phyloP scores from a whole-genome alignment of 768 basidiomycete species.

The Cyclocybe aegerita region DNA sequence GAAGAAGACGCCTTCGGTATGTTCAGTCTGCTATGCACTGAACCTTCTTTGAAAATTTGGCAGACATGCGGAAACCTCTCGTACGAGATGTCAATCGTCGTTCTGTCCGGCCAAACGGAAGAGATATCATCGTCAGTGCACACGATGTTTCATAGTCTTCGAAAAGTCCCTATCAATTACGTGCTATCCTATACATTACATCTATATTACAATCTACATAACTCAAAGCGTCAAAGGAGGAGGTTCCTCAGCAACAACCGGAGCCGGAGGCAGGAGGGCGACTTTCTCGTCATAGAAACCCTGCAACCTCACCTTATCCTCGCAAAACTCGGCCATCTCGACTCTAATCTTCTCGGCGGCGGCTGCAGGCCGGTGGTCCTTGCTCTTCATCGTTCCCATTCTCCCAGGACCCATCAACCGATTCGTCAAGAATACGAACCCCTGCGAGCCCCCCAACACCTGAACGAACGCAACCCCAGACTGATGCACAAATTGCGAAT shows the following conservation, averaged over 20 bases:
- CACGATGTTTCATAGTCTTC: conserved; percentile 50
- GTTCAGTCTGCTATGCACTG: conserved; percentile 25
- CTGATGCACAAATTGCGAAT: conserved; percentile 92
- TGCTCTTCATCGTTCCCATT: conserved; percentile 55
- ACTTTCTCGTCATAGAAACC: conserved; percentile 77
- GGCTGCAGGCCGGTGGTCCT: conserved; percentile 53
- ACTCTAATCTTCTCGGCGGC: conserved; percentile 63
- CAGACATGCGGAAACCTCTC: conserved; percentile 74
- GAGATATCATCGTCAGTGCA: conserved; percentile 68
- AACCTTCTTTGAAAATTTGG: background rate
- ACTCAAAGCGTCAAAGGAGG: conserved; percentile 48
- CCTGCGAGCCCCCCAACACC: conserved; percentile 73
- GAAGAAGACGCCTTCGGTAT: conserved; percentile 91
- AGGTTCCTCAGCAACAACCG: conserved; percentile 44
- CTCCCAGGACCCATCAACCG: conserved; percentile 74
- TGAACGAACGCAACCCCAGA: conserved; percentile 90
- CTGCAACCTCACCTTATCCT: conserved; percentile 48
- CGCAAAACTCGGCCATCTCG: conserved; percentile 65
- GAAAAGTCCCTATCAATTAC: conserved; percentile 11
- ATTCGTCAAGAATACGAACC: conserved; percentile 90
- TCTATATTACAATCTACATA: background rate
- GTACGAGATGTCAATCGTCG: conserved; percentile 59
- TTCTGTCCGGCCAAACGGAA: conserved; percentile 69
- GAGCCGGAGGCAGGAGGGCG: conserved; percentile 43
- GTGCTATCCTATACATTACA: conserved; percentile 6